Percentiles rank a stretch among this genome's conserved stretches.
These are phyloP conservation scores for Gossypium stocksii DNA, from an alignment of 345 rosid genomes.

Conservation along the genomic window DNA sequence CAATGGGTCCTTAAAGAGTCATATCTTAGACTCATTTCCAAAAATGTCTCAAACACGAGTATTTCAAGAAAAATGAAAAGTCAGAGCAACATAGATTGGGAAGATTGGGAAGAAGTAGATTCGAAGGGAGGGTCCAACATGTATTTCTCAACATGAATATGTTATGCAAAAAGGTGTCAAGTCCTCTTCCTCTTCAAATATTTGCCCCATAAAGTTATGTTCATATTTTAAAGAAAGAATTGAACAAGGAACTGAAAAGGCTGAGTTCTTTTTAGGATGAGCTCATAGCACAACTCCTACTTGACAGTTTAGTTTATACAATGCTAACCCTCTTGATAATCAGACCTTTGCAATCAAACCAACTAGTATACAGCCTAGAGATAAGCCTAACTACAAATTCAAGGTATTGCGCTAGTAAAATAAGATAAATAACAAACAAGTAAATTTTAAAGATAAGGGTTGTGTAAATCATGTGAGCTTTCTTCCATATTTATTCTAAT, in stretches of 20 bases:
- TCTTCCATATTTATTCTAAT: no score
- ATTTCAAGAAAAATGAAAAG: background rate
- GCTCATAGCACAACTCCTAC: background rate
- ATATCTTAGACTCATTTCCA: background rate
- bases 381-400: background rate
- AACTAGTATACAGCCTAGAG: background rate
- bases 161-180: background rate
- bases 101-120: background rate
- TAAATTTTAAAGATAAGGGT: background rate
- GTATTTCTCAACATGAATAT: background rate
- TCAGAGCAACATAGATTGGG: background rate
- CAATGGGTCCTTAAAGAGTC: background rate
- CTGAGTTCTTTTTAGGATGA: background rate
- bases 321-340: background rate
- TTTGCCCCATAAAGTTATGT: background rate
- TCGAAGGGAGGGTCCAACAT: background rate
- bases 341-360: background rate
- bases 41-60: background rate
- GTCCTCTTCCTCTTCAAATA: background rate
- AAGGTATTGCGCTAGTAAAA: background rate
- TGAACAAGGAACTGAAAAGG: background rate
- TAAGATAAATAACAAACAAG: background rate
- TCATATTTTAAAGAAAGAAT: no score
- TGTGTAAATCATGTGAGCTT: no score
- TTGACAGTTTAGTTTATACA: background rate